Evolutionary conservation across 164 flowering plant species (phyloP), one percentile per base, ranked within the genome.

Genomic region (Magnolia changhungtana): DNA sequence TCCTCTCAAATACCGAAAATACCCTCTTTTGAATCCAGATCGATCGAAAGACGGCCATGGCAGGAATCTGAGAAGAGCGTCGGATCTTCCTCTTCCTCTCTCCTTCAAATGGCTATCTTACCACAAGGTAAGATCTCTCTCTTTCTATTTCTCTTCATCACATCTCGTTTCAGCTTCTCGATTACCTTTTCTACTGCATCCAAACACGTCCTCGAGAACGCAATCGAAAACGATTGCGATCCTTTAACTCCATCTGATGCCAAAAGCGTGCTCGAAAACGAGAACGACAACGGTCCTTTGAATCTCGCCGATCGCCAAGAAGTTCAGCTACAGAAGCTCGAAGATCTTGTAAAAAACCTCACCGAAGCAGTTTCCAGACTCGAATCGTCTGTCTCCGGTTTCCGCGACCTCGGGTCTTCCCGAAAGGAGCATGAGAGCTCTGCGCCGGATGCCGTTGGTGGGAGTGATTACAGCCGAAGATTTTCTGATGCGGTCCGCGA

Each of bases 331-430:
- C 77, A 83, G 68, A 90, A 79, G 74, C 92, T 95, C 11, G 95
- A 95, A 77, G 82, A 84, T 21, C 65, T 93, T 31, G 90, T 95
- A 24, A 81, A 79, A 69, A 90, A 85, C 74, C 89, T 95, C 29
- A 89, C 81, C 52, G 90, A 89, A 31, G 31, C 89, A 59, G 90
- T 93, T 45, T 65, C 87, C 72, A 90, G 80, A 73, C 85, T 95
- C 65, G 97, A 92, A 58, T 71, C 90, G 0, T 81, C 69, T 29
- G 63, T 87, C 14, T 69, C 78, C 5, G 91, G 83, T 7, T 63
- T 76, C 52, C 75, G 79, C 21, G 24, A 67, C 50, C 23, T 65
- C 50, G 76, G 75, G 16, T 27, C 79, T 58, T 18, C 37, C 4
- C 81, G 76, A 18, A 73, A 78, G 71, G 72, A 78, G 20, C 72